Base-by-base conservation (phyloP, 1,284 basidiomycete genomes). In the Phellinidium pouzarii region DNA sequence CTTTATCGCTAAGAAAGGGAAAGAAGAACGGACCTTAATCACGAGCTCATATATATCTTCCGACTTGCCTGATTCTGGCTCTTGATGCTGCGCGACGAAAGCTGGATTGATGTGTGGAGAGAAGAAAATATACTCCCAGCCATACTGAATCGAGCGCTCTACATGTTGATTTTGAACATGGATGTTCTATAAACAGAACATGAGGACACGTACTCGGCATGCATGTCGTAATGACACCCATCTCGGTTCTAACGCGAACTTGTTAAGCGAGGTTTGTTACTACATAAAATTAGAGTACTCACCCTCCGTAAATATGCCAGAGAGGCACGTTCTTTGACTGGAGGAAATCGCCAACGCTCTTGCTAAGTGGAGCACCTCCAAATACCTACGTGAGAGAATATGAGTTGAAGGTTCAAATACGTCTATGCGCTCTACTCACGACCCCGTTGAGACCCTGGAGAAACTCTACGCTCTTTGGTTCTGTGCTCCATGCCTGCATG, bases 251-350 rank as follows among this genome's bases (percentile, higher is more conserved):
- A 23, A 5, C 6, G 27, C 4, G 12, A 25, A 19, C n/a, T 1
- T 4, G 29, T 4, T n/a, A 22, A 23, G 37, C 14, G 3, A 34
- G 7, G 14, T 34, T 34, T 7, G 4, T 4, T 5, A n/a, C 2
- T 8, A 11, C 19, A 19, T 12, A 6, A 6, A 31, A 36, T n/a
- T 3, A 19, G 27, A 8, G 12, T 23, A 49, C 47, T 38, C 17
- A 49, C 47, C 36, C 47, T 22, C 47, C 47, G 36, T 49, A 49
- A 25, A 49, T 49, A 40, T 49, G 47, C 47, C 47, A 49, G 1
- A 49, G 47, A 2, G 47, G 36, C 12, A 41, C 47, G 1, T 19
- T 22, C 8, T 25, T 14, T 6, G 31, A 25, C 36, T 49, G 27
- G 4, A 49, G 38, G 12, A 38, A 22, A 29, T 49, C 47, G 14